A percentile compares a stretch with the other conserved stretches of the same genome.
phyloP scores from a whole-genome alignment of 192 early-diverging fungal genomes.

The Entomortierella beljakovae region DNA sequence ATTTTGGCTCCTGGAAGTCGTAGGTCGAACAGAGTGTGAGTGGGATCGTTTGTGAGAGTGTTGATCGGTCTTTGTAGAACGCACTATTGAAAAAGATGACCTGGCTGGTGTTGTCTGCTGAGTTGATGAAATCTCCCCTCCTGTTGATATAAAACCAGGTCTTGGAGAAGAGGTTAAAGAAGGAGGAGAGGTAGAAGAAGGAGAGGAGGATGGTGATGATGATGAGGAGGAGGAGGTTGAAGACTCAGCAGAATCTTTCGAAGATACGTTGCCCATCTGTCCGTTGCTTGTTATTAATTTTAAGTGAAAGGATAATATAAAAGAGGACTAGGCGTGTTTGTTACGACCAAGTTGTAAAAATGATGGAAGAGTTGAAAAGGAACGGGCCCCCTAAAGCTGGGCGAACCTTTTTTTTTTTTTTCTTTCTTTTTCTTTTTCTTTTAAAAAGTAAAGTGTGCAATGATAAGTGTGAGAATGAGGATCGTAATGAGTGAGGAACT shows the following conservation, averaged over 20 bases:
- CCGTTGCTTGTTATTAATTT: background rate
- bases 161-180: constrained; percentile 1
- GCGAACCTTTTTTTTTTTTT: background rate
- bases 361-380: background rate
- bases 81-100: constrained; percentile 19
- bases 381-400: background rate
- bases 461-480: background rate
- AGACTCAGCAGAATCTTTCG: constrained; percentile 16
- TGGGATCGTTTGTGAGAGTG: background rate
- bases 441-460: background rate
- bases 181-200: background rate
- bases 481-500: background rate
- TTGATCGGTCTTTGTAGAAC: background rate
- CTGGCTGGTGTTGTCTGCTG: background rate
- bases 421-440: background rate
- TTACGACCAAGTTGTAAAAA: background rate
- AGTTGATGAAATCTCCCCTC: background rate
- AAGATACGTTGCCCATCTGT: constrained; percentile 44
- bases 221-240: background rate
- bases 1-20: constrained; percentile 10
- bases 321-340: background rate
- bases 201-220: too few species aligned
- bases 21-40: background rate
- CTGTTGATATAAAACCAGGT: background rate
- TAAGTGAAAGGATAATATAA: constrained; percentile 1